Base-by-base conservation (phyloP, 306 rosid genomes). In the Cajanus cajan region DNA sequence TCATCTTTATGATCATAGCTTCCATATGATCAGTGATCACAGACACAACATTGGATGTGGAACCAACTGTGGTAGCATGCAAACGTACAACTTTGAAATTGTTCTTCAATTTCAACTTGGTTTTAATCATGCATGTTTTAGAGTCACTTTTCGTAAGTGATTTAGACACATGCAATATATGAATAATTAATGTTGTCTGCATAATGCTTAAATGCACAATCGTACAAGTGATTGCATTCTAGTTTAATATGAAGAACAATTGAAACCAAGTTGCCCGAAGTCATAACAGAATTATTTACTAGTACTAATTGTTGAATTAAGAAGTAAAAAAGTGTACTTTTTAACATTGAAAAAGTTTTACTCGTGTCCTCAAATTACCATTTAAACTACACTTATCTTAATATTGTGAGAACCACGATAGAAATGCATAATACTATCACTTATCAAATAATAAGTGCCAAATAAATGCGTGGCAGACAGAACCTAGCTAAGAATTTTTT, bases 11-110 rank as follows among this genome's bases (percentile, higher is more conserved):
- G 12, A 59, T 28, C 31, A 28, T 15, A 48, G 67, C 66, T 72
- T 80, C 54, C 28, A 25, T 51, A 64, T n/a, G n/a, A n/a, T 73
- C 47, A 54, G 50, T 51, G 33, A 19, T 66, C 71, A 66, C 71
- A 19, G 71, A 66, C 71, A 66, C 19, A 66, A 39, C 71, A 66
- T n/a, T n/a, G n/a, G n/a, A n/a, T n/a, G 71, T 37, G 51, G 34
- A 66, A 65, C 2, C 33, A 65, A 39, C 33, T 65, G 51, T 39
- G 34, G 50, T 39, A 39, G 16, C 51, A 65, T 65, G 71, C 71
- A 65, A 39, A 39, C 25, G 13, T 39, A 65, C 50, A 19, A 37
- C 70, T 64, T 64, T 34, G 28, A 19, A 24, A 22, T 36, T 55
- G 19, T 16, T 45, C 48, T 51, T 72, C 68, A 72, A 50, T 63